A percentile compares a stretch with the other conserved stretches of the same genome.
Evolutionary conservation across 1,139 yeast species (phyloP).

Genomic region (Nadsonia starkeyi-henricii): DNA sequence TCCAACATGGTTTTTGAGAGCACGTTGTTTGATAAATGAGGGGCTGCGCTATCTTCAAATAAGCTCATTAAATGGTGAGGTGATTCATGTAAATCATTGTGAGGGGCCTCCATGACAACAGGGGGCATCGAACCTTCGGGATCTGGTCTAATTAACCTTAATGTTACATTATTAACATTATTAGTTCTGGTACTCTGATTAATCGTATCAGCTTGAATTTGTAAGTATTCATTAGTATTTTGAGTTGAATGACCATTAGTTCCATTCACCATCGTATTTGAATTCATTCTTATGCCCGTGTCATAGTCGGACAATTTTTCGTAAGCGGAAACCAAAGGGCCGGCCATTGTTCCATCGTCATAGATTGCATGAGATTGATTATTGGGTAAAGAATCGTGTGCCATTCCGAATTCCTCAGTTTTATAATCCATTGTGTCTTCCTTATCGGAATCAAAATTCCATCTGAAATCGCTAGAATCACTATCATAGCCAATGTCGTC

Average conservation of each 20-base stretch:
- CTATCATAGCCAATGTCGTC: background rate
- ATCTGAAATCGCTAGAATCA: constrained; percentile 14
- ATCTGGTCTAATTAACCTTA: background rate
- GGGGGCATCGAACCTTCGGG: background rate
- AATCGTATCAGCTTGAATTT: background rate
- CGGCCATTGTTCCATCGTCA: background rate
- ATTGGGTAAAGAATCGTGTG: background rate
- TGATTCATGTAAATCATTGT: background rate
- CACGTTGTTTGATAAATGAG: background rate
- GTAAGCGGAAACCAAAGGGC: background rate
- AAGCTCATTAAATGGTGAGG: background rate
- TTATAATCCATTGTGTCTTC: constrained; percentile 4
- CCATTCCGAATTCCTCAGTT: background rate
- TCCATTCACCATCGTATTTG: background rate
- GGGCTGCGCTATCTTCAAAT: background rate
- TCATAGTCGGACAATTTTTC: background rate
- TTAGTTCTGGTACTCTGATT: background rate
- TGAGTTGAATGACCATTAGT: background rate
- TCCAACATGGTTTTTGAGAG: background rate
- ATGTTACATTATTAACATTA: background rate
- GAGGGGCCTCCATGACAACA: background rate
- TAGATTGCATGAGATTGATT: background rate
- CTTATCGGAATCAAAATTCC: constrained; percentile 24
- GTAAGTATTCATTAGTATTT: background rate
- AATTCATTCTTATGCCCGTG: background rate